A percentile compares a stretch with the other conserved stretches of the same genome.
phyloP scores from a whole-genome alignment of 805 yeast genomes.

The Yamadazyma endophytica region DNA sequence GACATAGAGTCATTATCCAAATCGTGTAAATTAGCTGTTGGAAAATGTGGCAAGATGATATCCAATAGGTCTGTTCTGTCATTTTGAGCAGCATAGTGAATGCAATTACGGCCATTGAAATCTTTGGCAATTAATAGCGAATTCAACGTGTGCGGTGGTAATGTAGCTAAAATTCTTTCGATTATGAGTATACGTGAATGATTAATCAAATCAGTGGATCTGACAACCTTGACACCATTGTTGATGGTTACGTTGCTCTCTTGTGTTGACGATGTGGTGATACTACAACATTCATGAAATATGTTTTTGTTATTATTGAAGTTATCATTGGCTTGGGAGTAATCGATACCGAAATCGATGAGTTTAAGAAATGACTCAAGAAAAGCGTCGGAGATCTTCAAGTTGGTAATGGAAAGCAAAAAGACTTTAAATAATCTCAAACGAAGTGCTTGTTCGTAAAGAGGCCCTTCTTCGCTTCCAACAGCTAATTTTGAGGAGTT shows the following conservation, averaged over 20 bases:
- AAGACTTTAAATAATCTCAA: conserved; percentile 64
- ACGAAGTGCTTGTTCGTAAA: conserved; percentile 11
- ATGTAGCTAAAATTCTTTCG: conserved; percentile 24
- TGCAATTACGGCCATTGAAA: conserved; percentile 71
- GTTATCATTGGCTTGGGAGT: conserved; percentile 62
- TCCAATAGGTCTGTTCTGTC: conserved; percentile 42
- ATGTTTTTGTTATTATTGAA: conserved; percentile 55
- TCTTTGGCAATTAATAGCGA: conserved; percentile 43
- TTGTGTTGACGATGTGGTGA: conserved; percentile 30
- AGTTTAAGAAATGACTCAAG: conserved; percentile 46
- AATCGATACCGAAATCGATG: conserved; percentile 48
- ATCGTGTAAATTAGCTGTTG: conserved; percentile 38
- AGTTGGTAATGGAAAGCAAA: conserved; percentile 58
- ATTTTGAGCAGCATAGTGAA: conserved; percentile 79
- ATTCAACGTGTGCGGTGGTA: conserved; percentile 12
- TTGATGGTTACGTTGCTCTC: conserved; percentile 37
- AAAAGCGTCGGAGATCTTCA: conserved; percentile 62
- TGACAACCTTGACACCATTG: conserved; percentile 36
- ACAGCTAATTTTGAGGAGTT: conserved; percentile 12
- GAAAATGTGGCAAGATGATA: conserved; percentile 36
- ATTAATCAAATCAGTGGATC: conserved; percentile 32
- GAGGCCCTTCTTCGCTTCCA: conserved; percentile 3
- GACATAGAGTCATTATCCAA: conserved; percentile 76
- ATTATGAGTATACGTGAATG: conserved; percentile 37
- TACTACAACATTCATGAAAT: conserved; percentile 63